A percentile compares a stretch with the other conserved stretches of the same genome.
Conservation (phyloP, 768 basidiomycete genomes). For the Phanerochaete carnosa region DNA sequence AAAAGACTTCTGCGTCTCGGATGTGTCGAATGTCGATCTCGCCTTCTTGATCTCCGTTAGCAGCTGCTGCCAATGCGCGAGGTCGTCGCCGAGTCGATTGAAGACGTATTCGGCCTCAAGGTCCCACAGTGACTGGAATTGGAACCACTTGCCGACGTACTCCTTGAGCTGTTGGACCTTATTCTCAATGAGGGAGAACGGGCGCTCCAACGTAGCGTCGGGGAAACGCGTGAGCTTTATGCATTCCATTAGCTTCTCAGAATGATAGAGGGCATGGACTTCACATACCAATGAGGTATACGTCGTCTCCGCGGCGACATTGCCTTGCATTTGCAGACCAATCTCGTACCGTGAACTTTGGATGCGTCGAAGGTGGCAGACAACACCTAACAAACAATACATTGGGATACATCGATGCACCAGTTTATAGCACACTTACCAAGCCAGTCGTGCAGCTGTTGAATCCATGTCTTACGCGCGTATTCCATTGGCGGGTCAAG, state of each 20-base stretch:
- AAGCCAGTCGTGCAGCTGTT: slow-evolving; percentile 86
- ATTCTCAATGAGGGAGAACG: slow-evolving; percentile 81
- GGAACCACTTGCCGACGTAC: slow-evolving; percentile 97
- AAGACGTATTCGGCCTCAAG: slow-evolving; percentile 97
- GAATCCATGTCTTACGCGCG: slow-evolving; percentile 86
- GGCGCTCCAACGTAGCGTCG: slow-evolving; percentile 71
- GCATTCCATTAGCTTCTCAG: neutral
- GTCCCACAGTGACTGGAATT: slow-evolving; percentile 99
- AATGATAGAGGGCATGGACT: neutral
- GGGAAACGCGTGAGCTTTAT: slow-evolving; percentile 69
- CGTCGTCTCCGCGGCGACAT: slow-evolving; percentile 59
- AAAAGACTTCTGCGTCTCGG: slow-evolving; percentile 88
- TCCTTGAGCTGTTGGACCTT: slow-evolving; percentile 85
- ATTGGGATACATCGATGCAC: neutral
- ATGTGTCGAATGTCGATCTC: slow-evolving; percentile 94
- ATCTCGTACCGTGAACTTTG: slow-evolving; percentile 98
- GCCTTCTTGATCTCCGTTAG: slow-evolving; percentile 97
- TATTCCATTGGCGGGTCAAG: slow-evolving; percentile 97
- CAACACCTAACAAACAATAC: slow-evolving; percentile 51
- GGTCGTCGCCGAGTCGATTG: slow-evolving; percentile 89
- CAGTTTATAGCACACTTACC: slow-evolving; percentile 35
- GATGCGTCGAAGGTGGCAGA: slow-evolving; percentile 83
- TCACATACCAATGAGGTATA: slow-evolving; percentile 77
- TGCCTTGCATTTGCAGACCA: slow-evolving; percentile 84
- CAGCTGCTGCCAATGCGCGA: slow-evolving; percentile 93